Base-by-base conservation (phyloP, 2,329 filamentous ascomycete genomes). In the Knufia petricola region DNA sequence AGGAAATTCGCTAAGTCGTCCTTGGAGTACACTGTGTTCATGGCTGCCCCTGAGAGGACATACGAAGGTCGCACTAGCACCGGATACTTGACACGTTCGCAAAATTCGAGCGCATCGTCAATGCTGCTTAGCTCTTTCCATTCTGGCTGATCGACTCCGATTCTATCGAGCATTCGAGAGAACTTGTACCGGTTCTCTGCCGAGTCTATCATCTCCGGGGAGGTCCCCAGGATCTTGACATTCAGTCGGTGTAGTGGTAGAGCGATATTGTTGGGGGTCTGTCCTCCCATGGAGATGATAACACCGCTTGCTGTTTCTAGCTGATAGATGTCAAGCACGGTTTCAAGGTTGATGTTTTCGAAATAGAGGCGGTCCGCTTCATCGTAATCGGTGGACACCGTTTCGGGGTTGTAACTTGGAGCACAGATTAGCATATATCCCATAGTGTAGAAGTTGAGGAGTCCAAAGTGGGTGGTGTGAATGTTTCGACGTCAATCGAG, bases 141-240 rank as follows among this genome's bases (percentile, higher is more conserved):
- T 6, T 86, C 86, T 4, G 92, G 92, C 70, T 98, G 92, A 64
- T 98, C 92, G 26, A 98, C 92, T 21, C 78, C 84, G 58, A 96
- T 95, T 58, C 85, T 79, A 68, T 98, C 92, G 57, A 96, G 76
- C 87, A 96, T 95, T 62, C 92, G 87, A 37, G 88, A 95, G 74
- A 96, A 96, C 74, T 96, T 96, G 77, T 94, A 96, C 50, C 92
- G 78, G 67, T 98, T 96, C 73, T 98, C 92, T 1, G 92, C 92
- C 30, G 79, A 87, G 66, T 98, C 92, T 62, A 98, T 96, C 90
- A 96, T 96, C 67, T 98, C 92, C 8, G 92, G 92, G 0, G 90
- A 95, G 1, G 92, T 98, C 58, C 92, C 92, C 3, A 96, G 75
- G 30, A 96, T 82, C 71, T 90, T 94, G 63, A 95, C 86, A 53